Conservation (phyloP, 2,329 filamentous ascomycete genomes). For the Canariomyces notabilis region DNA sequence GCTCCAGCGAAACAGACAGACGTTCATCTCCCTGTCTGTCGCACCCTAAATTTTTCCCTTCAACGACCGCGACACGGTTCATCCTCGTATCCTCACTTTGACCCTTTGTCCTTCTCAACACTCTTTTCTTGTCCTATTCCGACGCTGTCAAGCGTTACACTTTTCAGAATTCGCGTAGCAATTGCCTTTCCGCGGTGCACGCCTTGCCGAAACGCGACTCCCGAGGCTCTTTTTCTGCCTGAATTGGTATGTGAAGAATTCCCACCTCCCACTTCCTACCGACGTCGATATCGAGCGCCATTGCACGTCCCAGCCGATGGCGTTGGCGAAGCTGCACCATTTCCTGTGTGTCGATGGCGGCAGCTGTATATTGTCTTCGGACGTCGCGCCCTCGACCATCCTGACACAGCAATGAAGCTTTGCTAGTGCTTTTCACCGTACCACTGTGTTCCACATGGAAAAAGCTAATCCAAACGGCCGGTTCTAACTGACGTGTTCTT, state of each 20-base stretch:
- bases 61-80: slow-evolving; percentile 21
- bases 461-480: not conserved
- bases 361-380: not conserved
- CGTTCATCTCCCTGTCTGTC: slow-evolving; percentile 22
- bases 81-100: slow-evolving; percentile 21
- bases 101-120: slow-evolving; percentile 26
- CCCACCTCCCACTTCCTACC: slow-evolving; percentile 4
- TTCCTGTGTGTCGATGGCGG: not conserved
- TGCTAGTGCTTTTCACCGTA: slow-evolving; percentile 1
- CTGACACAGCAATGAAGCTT: slow-evolving; percentile 3
- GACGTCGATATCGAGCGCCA: not conserved
- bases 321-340: not conserved
- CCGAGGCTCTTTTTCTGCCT: slow-evolving; percentile 19
- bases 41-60: slow-evolving; percentile 28
- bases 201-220: slow-evolving; percentile 34
- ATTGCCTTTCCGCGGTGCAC: slow-evolving; percentile 13
- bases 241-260: slow-evolving; percentile 23
- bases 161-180: slow-evolving; percentile 17
- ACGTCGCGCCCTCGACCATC: not conserved
- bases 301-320: slow-evolving; percentile 7
- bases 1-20: slow-evolving; percentile 18
- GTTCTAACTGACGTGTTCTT: slow-evolving; percentile 20
- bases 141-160: slow-evolving; percentile 26
- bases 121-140: slow-evolving; percentile 24
- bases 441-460: slow-evolving; percentile 8